Conservation (phyloP, 352 stramenopile species). For the Phytopythium aichiense region DNA sequence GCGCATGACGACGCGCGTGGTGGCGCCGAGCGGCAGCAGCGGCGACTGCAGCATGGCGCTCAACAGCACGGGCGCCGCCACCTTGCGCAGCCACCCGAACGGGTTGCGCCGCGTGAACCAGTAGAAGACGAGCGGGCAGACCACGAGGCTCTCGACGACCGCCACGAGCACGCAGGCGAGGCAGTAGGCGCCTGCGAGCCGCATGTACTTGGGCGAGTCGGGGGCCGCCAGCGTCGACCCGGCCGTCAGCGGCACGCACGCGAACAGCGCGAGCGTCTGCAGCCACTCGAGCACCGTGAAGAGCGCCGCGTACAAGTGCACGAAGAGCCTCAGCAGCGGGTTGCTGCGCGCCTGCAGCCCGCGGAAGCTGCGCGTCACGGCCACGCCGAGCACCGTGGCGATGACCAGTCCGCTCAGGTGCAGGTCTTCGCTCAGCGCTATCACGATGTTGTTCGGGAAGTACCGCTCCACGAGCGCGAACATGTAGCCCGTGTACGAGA, state of each 20-base stretch:
- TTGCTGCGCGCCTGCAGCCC: constrained; percentile 37
- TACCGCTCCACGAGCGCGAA: constrained; percentile 37
- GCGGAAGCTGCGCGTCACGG: constrained; percentile 41
- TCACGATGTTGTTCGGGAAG: constrained; percentile 48
- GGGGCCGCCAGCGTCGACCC: constrained; percentile 38
- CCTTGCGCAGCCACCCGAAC: constrained; percentile 43
- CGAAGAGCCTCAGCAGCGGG: constrained; percentile 50
- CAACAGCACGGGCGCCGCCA: constrained; percentile 44
- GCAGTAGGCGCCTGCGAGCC: constrained; percentile 43
- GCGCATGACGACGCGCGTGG: constrained; percentile 52
- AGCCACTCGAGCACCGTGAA: constrained; percentile 59
- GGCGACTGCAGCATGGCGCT: constrained; percentile 38
- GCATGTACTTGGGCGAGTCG: constrained; percentile 23
- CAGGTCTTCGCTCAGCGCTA: constrained; percentile 32
- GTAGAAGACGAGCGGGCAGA: constrained; percentile 46
- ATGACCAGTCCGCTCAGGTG: constrained; percentile 48
- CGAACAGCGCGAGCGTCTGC: constrained; percentile 41
- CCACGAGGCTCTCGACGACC: constrained; percentile 34
- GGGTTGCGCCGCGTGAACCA: constrained; percentile 48
- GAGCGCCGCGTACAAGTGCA: constrained; percentile 56
- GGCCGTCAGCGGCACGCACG: constrained; percentile 43
- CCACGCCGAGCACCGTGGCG: constrained; percentile 39
- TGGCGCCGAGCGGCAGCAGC: constrained; percentile 43
- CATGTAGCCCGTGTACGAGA: constrained; percentile 42
- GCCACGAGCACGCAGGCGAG: constrained; percentile 17